phyloP scores from a whole-genome alignment of 1,139 yeast species.

The Debaryomycetaceae sp. region DNA sequence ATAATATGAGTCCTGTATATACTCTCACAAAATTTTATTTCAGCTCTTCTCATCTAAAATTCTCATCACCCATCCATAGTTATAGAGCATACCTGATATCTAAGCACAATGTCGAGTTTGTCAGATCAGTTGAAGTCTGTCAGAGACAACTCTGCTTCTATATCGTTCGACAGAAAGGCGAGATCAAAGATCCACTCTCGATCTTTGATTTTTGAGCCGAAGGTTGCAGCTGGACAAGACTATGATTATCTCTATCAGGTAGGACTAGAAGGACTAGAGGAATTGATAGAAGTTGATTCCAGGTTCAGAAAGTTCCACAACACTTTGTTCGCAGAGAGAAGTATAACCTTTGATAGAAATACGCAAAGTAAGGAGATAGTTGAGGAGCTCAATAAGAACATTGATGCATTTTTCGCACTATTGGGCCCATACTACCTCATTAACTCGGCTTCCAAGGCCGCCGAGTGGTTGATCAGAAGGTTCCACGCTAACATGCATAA shows the following conservation, averaged over 20 bases:
- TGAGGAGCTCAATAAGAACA: conserved; percentile 67
- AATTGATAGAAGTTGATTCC: conserved; percentile 66
- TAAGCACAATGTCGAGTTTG: conserved; percentile 48
- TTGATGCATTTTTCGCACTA: conserved; percentile 68
- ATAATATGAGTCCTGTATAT: conserved; percentile 1
- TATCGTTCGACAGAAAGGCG: conserved; percentile 81
- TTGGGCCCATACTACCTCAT: conserved; percentile 74
- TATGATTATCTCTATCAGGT: conserved; percentile 74
- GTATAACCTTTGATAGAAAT: conserved; percentile 74
- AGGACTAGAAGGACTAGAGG: conserved; percentile 74
- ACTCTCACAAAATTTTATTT: conserved; percentile 1
- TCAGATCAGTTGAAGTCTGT: conserved; percentile 79
- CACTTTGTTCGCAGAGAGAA: conserved; percentile 77
- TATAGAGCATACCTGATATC: not conserved
- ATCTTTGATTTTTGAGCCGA: conserved; percentile 82
- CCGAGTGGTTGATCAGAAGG: conserved; percentile 94
- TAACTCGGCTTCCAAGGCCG: conserved; percentile 73
- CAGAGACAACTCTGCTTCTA: conserved; percentile 62
- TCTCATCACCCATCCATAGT: not conserved
- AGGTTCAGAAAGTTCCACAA: conserved; percentile 66
- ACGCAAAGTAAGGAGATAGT: conserved; percentile 75
- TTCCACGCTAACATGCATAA: conserved; percentile 83
- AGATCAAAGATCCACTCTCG: conserved; percentile 85
- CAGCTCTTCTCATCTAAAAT: not conserved
- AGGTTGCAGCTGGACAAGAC: conserved; percentile 90